Evolutionary conservation across 306 rosid species (phyloP).

Genomic region (Fagus sylvatica): DNA sequence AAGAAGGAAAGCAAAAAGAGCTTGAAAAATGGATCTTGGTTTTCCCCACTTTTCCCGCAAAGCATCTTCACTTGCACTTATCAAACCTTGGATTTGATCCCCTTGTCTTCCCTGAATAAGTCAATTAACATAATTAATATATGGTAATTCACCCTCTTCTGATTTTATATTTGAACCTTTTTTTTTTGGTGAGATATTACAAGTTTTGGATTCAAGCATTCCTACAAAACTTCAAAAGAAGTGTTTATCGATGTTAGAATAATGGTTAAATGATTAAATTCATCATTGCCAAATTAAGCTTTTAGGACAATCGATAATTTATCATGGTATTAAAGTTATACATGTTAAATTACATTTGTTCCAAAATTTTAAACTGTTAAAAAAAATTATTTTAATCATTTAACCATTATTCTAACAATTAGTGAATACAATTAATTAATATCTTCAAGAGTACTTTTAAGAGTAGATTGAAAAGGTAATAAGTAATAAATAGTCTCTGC

Average conservation of each 20-base stretch:
- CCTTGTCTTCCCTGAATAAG: constrained; percentile 55
- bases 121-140: not conserved
- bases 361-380: too few species aligned
- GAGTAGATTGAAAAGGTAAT: not conserved
- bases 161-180: not conserved
- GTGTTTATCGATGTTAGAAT: not conserved
- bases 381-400: too few species aligned
- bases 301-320: too few species aligned
- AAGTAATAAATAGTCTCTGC: not conserved
- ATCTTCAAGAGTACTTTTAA: not conserved
- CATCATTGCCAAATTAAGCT: too few species aligned
- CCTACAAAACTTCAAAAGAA: not conserved
- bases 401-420: too few species aligned
- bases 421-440: not conserved
- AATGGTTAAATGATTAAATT: too few species aligned
- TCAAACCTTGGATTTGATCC: constrained; percentile 48
- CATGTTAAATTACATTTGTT: too few species aligned
- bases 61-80: constrained; percentile 35
- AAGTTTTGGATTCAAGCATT: not conserved
- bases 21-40: constrained; percentile 78
- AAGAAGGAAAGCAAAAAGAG: constrained; percentile 85
- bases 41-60: constrained; percentile 44
- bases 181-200: not conserved
- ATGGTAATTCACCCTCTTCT: not conserved
- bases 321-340: too few species aligned